Evolutionary conservation across 2,329 filamentous ascomycete genomes (phyloP), one percentile per base, ranked within the genome.

Genomic region (Colletotrichum liaoningense): DNA sequence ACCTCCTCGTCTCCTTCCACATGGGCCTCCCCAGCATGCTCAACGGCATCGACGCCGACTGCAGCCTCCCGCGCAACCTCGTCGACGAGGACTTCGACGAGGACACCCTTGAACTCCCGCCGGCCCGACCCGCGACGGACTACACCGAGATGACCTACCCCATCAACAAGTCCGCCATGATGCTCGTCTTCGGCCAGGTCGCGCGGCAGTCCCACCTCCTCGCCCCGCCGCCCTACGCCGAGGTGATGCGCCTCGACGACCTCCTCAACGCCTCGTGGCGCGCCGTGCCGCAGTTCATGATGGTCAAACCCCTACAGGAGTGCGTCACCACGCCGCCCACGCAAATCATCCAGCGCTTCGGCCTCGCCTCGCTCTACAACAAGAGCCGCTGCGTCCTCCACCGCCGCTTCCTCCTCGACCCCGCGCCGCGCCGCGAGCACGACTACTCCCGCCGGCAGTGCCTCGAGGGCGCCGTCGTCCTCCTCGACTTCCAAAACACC

Each of bases 1-100:
- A 94, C 77, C 80, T 91, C 3, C 80, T 93, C 4, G 90, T 92
- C 30, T 89, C 90, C 1, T 93, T 93, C 77, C 91, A 93, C 77
- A 86, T 93, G 73, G 92, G 92, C 2, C 83, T 94, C 67, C 92
- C 92, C 2, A 88, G 88, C 77, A 92, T 93, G 89, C 85, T 93
- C 57, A 86, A 90, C 69, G 85, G 87, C 28, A 88, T 91, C 46
- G 91, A 93, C 73, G 89, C 87, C 59, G 92, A 94, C 77, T 92
- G 90, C 0, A 82, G 85, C 1, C 80, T 90, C 24, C 92, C 92
- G 19, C 84, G 86, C 38, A 93, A 93, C 79, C 79, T 93, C 38
- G 85, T 89, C 65, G 92, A 94, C 78, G 88, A 90, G 38, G 92
- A 94, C 78, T 92, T 93, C 75, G 85, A 86, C 74, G 87, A 90